Conservation (phyloP, 371 early-diverging fungal genomes). For the Rhizopus arrhizus region DNA sequence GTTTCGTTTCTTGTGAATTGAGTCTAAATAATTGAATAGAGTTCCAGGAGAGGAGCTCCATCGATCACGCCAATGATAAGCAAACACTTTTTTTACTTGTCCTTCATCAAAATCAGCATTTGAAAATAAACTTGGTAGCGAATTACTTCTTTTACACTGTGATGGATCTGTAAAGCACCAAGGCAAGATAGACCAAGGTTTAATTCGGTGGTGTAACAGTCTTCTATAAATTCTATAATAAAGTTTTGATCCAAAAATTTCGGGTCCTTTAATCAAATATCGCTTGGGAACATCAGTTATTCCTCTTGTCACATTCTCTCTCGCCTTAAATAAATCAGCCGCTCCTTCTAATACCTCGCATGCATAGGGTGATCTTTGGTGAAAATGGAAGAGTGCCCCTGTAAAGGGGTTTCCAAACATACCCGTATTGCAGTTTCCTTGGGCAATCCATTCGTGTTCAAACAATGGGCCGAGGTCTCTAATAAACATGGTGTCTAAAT, state of each 20-base stretch:
- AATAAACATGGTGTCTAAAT: constrained; percentile 45
- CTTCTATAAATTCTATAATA: constrained; percentile 36
- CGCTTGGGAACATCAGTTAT: constrained; percentile 11
- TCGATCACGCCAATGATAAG: constrained; percentile 41
- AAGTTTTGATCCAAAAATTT: constrained; percentile 33
- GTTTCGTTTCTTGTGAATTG: constrained; percentile 22
- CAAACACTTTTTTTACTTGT: constrained; percentile 31
- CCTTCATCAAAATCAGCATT: constrained; percentile 30
- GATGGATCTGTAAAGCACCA: constrained; percentile 44
- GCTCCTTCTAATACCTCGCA: constrained; percentile 44
- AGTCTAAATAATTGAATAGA: constrained; percentile 30
- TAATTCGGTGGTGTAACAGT: constrained; percentile 32
- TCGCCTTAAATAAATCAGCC: constrained; percentile 23
- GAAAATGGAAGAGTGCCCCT: constrained; percentile 40
- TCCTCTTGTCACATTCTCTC: constrained; percentile 9
- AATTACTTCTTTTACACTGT: constrained; percentile 31
- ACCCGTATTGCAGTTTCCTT: constrained; percentile 37
- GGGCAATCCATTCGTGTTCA: constrained; percentile 49
- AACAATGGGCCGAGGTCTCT: constrained; percentile 46
- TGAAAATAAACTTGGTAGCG: constrained; percentile 31
- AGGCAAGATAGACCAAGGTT: constrained; percentile 39
- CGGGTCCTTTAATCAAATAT: constrained; percentile 24
- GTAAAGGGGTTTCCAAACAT: constrained; percentile 43
- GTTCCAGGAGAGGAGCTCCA: constrained; percentile 32
- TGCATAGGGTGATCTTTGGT: constrained; percentile 38